phyloP scores from a whole-genome alignment of 2,329 filamentous ascomycete genomes.

The Aspergillus viridinutans region DNA sequence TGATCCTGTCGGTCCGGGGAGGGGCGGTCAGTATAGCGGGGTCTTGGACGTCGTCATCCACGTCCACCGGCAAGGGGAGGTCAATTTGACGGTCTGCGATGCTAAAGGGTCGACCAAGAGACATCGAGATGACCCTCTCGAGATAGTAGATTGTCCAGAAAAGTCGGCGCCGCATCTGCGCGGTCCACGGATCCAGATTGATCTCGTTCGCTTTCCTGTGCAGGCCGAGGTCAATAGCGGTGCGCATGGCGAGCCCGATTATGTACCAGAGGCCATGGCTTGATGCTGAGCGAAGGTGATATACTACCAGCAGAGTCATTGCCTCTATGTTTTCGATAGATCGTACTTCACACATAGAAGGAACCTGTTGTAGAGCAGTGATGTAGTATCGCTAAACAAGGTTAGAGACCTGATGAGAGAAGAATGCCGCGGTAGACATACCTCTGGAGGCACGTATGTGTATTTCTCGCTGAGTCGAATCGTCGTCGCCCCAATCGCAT shows the following conservation, averaged over 20 bases:
- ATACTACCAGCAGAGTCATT: conserved; percentile 50
- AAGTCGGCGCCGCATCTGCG: conserved; percentile 45
- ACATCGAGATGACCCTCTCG: conserved; percentile 49
- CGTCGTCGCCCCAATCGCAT: conserved; percentile 50
- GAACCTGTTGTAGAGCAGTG: conserved; percentile 47
- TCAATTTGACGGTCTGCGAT: conserved; percentile 51
- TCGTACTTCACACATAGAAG: conserved; percentile 46
- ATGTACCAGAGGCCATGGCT: conserved; percentile 53
- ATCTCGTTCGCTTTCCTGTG: conserved; percentile 47
- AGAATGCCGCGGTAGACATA: conserved; percentile 14
- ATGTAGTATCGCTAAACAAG: conserved; percentile 45
- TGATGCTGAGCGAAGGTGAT: conserved; percentile 49
- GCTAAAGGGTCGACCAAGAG: conserved; percentile 49
- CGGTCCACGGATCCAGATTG: conserved; percentile 38
- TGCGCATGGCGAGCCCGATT: conserved; percentile 52
- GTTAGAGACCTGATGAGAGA: not conserved
- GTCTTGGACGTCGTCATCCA: conserved; percentile 41
- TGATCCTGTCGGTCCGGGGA: conserved; percentile 25
- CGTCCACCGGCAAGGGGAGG: conserved; percentile 44
- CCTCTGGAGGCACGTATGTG: conserved; percentile 41
- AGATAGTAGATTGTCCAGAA: conserved; percentile 53
- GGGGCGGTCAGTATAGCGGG: conserved; percentile 28
- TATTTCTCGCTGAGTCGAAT: conserved; percentile 47
- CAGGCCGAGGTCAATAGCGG: conserved; percentile 50
- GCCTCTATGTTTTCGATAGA: conserved; percentile 51